Conservation (phyloP, 805 yeast species). For the Candida michaelii region DNA sequence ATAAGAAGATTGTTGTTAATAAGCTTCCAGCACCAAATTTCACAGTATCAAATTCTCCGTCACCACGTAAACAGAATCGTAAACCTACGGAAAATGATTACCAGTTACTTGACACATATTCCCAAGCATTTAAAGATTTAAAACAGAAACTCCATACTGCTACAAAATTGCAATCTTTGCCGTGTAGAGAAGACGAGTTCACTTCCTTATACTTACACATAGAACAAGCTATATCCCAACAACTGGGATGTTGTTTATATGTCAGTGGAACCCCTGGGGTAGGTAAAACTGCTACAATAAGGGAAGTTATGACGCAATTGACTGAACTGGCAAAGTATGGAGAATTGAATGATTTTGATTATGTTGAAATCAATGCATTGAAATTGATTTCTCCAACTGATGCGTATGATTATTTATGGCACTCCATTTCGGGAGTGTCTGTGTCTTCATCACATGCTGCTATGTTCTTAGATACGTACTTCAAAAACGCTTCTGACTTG, state of each 20-base stretch:
- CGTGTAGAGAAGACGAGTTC: constrained; percentile 86
- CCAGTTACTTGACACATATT: constrained; percentile 20
- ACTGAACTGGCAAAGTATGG: constrained; percentile 31
- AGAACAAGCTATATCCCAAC: constrained; percentile 67
- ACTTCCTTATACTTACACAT: constrained; percentile 64
- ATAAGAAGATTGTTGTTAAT: neutral
- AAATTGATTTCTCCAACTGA: constrained; percentile 75
- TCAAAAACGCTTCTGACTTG: constrained; percentile 34
- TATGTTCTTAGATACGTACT: constrained; percentile 67
- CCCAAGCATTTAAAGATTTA: constrained; percentile 36
- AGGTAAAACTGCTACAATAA: constrained; percentile 91
- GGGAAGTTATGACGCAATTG: constrained; percentile 79
- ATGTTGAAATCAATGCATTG: constrained; percentile 87
- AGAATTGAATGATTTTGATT: constrained; percentile 53
- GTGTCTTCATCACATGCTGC: constrained; percentile 66
- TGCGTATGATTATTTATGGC: constrained; percentile 84
- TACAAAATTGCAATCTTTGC: constrained; percentile 53
- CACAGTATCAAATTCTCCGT: neutral
- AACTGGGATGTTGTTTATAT: constrained; percentile 80
- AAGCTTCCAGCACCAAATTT: constrained; percentile 2
- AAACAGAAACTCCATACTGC: constrained; percentile 46
- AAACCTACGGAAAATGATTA: constrained; percentile 5
- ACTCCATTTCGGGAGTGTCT: constrained; percentile 57
- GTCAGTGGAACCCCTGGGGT: constrained; percentile 98
- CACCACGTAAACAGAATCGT: neutral